phyloP scores from a whole-genome alignment of 352 stramenopile species.

The Globisporangium polare region DNA sequence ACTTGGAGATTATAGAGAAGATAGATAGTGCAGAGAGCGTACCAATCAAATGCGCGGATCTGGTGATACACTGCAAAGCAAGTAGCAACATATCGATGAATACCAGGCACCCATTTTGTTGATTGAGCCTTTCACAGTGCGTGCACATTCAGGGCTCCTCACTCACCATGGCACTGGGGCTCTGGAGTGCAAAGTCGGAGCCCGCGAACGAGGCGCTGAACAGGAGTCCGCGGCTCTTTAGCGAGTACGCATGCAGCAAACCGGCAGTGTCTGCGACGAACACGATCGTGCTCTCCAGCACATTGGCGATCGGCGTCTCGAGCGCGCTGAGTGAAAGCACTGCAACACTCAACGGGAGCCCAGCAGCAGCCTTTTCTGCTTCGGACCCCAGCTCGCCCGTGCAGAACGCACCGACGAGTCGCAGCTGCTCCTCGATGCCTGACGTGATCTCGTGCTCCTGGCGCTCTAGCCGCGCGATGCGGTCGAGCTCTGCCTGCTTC shows the following conservation, averaged over 20 bases:
- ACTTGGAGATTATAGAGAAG: too few species aligned
- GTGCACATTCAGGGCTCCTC: too few species aligned
- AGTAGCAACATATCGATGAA: too few species aligned
- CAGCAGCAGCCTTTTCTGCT: neutral
- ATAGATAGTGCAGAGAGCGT: too few species aligned
- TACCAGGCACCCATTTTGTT: neutral
- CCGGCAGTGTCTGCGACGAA: slow-evolving; percentile 31
- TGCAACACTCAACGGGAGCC: slow-evolving; percentile 22
- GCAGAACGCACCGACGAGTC: slow-evolving; percentile 48
- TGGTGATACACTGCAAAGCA: slow-evolving; percentile 6
- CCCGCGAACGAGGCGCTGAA: slow-evolving; percentile 19
- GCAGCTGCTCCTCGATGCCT: slow-evolving; percentile 41
- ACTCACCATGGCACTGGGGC: slow-evolving; percentile 20
- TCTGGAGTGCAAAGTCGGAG: slow-evolving; percentile 9
- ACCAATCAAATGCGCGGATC: slow-evolving; percentile 21
- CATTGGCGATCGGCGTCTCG: slow-evolving; percentile 24
- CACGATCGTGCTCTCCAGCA: slow-evolving; percentile 27
- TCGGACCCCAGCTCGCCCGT: slow-evolving; percentile 27
- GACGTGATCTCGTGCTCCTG: slow-evolving; percentile 28
- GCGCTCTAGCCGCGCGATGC: slow-evolving; percentile 38
- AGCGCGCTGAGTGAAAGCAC: slow-evolving; percentile 21
- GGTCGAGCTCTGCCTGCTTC: slow-evolving; percentile 28
- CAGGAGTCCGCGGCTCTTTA: slow-evolving; percentile 21
- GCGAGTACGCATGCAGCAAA: slow-evolving; percentile 29
- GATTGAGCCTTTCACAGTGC: too few species aligned